These are phyloP conservation scores for Boletus bicolor DNA, from an alignment of 768 basidiomycete species.

Conservation along the genomic window DNA sequence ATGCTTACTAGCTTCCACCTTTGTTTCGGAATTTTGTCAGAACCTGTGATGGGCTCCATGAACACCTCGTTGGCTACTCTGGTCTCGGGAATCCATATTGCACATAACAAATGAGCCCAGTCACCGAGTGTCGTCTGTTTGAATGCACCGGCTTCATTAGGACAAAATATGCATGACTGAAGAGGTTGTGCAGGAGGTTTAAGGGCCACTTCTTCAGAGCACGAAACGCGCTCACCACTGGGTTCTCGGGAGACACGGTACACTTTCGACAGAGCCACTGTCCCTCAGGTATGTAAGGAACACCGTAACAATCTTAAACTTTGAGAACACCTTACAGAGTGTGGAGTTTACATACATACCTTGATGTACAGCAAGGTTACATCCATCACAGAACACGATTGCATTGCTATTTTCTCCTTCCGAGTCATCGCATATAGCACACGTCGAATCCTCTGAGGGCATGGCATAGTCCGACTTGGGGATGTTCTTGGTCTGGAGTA, in stretches of 20 bases:
- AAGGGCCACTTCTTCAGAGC: neutral
- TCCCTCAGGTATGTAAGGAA: conserved; percentile 98
- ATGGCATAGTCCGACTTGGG: conserved; percentile 85
- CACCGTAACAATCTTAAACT: conserved; percentile 91
- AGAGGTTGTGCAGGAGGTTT: neutral
- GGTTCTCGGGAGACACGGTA: conserved; percentile 94
- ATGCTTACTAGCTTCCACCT: conserved; percentile 88
- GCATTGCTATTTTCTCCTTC: conserved; percentile 99
- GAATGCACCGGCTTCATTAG: conserved; percentile 96
- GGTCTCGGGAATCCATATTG: conserved; percentile 96
- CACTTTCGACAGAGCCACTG: conserved; percentile 99
- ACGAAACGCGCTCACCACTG: conserved; percentile 62
- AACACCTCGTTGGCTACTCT: conserved; percentile 91
- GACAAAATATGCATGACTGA: conserved; percentile 92
- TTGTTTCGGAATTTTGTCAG: conserved; percentile 83
- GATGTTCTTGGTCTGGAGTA: conserved; percentile 79
- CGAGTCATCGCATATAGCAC: conserved; percentile 96
- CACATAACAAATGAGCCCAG: conserved; percentile 96
- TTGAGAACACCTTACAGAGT: conserved; percentile 7
- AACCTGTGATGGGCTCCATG: conserved; percentile 95
- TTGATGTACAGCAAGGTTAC: conserved; percentile 99
- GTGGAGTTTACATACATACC: conserved; percentile 45
- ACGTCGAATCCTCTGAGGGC: conserved; percentile 93
- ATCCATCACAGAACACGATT: conserved; percentile 99
- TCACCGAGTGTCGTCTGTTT: conserved; percentile 91